These are phyloP conservation scores for Mallotus japonicus DNA, from an alignment of 441 rosid species.

Conservation along the genomic window DNA sequence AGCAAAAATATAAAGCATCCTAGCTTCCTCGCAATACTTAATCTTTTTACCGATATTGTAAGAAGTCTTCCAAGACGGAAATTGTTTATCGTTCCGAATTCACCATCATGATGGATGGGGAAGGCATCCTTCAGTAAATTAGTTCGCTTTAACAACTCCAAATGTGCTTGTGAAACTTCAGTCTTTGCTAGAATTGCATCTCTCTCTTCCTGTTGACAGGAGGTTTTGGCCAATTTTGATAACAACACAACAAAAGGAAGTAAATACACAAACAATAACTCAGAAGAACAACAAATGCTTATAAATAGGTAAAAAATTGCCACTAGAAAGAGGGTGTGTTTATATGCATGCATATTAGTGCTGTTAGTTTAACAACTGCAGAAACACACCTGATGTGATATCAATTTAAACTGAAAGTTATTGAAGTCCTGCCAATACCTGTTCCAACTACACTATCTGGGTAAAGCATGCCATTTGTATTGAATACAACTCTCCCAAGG, in stretches of 20 bases:
- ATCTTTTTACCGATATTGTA: conserved; percentile 76
- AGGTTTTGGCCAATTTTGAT: not conserved
- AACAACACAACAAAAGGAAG: not conserved
- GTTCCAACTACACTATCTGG: conserved; percentile 11
- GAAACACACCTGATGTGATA: conserved; percentile 78
- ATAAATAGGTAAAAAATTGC: not conserved
- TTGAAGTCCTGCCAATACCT: conserved; percentile 99
- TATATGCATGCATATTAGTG: not conserved
- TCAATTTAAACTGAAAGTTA: conserved; percentile 89
- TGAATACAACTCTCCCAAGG: too few relatives aligned
- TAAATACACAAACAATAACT: not conserved
- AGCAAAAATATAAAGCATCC: too few relatives aligned
- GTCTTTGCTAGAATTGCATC: conserved; percentile 93
- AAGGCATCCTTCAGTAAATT: conserved; percentile 92
- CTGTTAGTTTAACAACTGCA: not conserved
- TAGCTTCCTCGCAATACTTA: too few relatives aligned
- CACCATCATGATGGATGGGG: conserved; percentile 93
- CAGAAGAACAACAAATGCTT: not conserved
- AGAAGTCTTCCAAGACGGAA: conserved; percentile 98
- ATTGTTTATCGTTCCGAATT: conserved; percentile 97
- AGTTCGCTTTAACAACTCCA: conserved; percentile 83
- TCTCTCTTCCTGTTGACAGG: conserved; percentile 77
- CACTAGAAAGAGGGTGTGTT: not conserved
- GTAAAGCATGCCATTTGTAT: too few relatives aligned
- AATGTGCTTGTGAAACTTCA: conserved; percentile 96